These are phyloP conservation scores for Penicillium sp. DNA, from an alignment of 2,329 filamentous ascomycete genomes.

Conservation along the genomic window DNA sequence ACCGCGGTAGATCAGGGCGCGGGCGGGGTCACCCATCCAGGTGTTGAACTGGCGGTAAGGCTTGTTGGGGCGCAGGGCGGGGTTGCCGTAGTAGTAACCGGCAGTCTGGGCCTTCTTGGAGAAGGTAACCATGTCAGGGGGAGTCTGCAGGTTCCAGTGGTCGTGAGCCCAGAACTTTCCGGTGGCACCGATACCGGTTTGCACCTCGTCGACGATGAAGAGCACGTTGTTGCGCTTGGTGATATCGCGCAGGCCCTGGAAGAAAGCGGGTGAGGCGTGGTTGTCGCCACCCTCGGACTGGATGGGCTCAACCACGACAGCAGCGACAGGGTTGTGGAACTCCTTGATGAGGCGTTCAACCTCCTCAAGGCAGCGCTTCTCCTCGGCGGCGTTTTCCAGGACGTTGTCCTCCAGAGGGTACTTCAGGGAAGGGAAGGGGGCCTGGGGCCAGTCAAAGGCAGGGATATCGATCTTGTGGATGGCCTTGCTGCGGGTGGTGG, in stretches of 20 bases:
- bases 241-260: slow-evolving; percentile 73
- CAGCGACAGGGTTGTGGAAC: slow-evolving; percentile 73
- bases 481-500: slow-evolving; percentile 84
- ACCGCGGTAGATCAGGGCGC: slow-evolving; percentile 76
- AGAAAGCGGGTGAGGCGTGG: slow-evolving; percentile 82
- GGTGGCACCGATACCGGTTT: slow-evolving; percentile 87
- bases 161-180: slow-evolving; percentile 97
- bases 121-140: slow-evolving; percentile 92
- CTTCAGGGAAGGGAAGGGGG: slow-evolving; percentile 76
- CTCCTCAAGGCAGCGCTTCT: slow-evolving; percentile 74
- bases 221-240: slow-evolving; percentile 64
- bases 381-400: slow-evolving; percentile 74
- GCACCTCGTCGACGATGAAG: slow-evolving; percentile 89
- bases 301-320: slow-evolving; percentile 81
- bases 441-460: slow-evolving; percentile 91
- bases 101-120: slow-evolving; percentile 93
- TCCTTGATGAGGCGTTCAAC: slow-evolving; percentile 74
- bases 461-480: slow-evolving; percentile 95
- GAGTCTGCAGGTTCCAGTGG: slow-evolving; percentile 75
- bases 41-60: slow-evolving; percentile 96
- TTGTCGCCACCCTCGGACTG: slow-evolving; percentile 94
- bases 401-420: slow-evolving; percentile 78
- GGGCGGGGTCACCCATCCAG: slow-evolving; percentile 90
- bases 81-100: slow-evolving; percentile 84
- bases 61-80: slow-evolving; percentile 77